Base-by-base conservation (phyloP, 1,139 yeast species). In the Suhomyces atakaporum region DNA sequence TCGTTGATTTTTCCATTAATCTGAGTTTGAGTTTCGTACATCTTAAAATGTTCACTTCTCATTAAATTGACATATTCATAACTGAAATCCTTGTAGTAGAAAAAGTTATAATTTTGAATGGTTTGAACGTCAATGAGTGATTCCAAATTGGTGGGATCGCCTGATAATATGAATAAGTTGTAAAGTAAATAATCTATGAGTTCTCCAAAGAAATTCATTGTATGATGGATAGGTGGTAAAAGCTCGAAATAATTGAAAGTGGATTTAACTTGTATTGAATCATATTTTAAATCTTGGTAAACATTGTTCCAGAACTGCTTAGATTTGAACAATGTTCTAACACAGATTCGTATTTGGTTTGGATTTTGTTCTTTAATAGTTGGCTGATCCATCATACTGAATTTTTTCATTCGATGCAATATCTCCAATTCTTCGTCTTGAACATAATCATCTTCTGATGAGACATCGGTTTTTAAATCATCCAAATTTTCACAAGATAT, bases 261-360 rank as follows among this genome's bases (percentile, higher is more conserved):
- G 3, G 46, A 38, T 13, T 51, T 44, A 42, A 50, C 33, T 35
- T 53, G 55, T 43, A 52, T 47, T 16, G 53, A 48, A 24, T 55
- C 60, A 30, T 49, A 51, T 38, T 58, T 62, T 32, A 64, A 38
- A 40, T 65, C 70, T 40, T 63, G 67, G 36, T 62, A 63, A 21
- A 64, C 53, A 35, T 55, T 51, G 41, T 62, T 59, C 69, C 69
- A 65, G 38, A 64, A 62, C 32, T 54, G 59, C 12, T 47, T 48
- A 21, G 59, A 53, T 20, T 44, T 45, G 18, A 63, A 43, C 8
- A 58, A 24, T 19, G 38, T 43, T 16, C 50, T 31, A 10, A 33
- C 28, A 16, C 21, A 29, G 18, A 32, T 8, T 10, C 13, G 2
- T 21, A 19, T 10, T 27, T 21, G 11, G 19, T 4, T 16, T 12